Conservation (phyloP, 805 yeast species). For the Candida railenensis region DNA sequence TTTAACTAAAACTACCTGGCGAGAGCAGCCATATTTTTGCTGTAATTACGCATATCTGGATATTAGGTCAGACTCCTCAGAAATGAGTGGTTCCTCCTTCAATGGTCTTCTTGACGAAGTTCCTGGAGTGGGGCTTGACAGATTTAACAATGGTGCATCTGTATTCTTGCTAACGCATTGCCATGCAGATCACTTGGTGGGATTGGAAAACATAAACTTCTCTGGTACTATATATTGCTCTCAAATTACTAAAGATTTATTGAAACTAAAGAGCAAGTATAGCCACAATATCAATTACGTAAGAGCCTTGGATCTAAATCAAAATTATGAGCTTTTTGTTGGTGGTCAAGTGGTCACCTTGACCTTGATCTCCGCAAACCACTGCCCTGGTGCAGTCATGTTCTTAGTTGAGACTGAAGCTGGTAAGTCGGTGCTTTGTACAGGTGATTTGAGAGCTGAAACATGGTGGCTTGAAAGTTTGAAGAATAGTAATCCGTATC, state of each 20-base stretch:
- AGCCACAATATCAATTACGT: constrained; percentile 17
- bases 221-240: constrained; percentile 49
- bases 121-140: constrained; percentile 44
- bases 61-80: neutral
- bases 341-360: constrained; percentile 23
- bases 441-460: constrained; percentile 63
- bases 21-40: neutral
- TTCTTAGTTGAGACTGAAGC: constrained; percentile 40
- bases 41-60: neutral
- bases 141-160: constrained; percentile 23
- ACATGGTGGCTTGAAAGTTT: constrained; percentile 44
- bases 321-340: constrained; percentile 16
- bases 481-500: constrained; percentile 32
- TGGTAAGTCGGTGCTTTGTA: constrained; percentile 39
- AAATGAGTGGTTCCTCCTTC: constrained; percentile 26
- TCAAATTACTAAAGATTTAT: constrained; percentile 23
- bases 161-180: constrained; percentile 47
- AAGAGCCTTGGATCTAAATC: constrained; percentile 18
- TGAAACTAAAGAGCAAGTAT: constrained; percentile 17
- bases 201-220: constrained; percentile 39
- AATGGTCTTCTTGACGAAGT: constrained; percentile 47
- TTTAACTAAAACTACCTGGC: neutral
- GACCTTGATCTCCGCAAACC: constrained; percentile 50
- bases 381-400: constrained; percentile 62
- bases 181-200: constrained; percentile 55